phyloP scores from a whole-genome alignment of 148 eudicot species.

The Selenicereus undatus region DNA sequence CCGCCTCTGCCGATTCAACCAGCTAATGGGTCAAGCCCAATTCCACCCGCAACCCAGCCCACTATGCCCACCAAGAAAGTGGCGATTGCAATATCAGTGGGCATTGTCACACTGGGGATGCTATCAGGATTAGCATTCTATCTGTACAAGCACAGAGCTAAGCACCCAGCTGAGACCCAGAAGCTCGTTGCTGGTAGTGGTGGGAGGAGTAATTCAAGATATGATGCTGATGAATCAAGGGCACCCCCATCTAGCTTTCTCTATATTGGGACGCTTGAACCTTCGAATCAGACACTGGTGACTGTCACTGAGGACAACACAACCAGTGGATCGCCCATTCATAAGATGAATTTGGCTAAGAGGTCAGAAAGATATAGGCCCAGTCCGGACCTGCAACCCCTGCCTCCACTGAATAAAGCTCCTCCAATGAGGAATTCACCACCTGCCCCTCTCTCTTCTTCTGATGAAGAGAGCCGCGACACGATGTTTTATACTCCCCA shows the following conservation, averaged over 20 bases:
- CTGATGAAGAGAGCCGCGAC: slow-evolving; percentile 65
- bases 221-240: slow-evolving; percentile 33
- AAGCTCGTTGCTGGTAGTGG: slow-evolving; percentile 49
- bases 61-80: slow-evolving; percentile 61
- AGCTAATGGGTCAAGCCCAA: slow-evolving; percentile 34
- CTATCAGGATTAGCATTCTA: slow-evolving; percentile 74
- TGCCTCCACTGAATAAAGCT: slow-evolving; percentile 68
- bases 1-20: slow-evolving; percentile 30
- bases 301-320: slow-evolving; percentile 27
- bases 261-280: slow-evolving; percentile 85
- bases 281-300: slow-evolving; percentile 41
- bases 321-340: slow-evolving; percentile 64
- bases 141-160: slow-evolving; percentile 57
- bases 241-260: slow-evolving; percentile 65
- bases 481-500: slow-evolving; percentile 66
- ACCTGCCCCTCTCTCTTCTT: slow-evolving; percentile 48
- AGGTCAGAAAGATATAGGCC: slow-evolving; percentile 69
- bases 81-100: slow-evolving; percentile 75
- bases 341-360: slow-evolving; percentile 47
- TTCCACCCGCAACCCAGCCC: slow-evolving; percentile 48
- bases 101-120: slow-evolving; percentile 76
- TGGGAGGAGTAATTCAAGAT: slow-evolving; percentile 24
- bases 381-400: slow-evolving; percentile 80
- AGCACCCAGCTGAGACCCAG: slow-evolving; percentile 40
- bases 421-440: slow-evolving; percentile 47